phyloP scores from a whole-genome alignment of 371 early-diverging fungal species.

The Saksenaea vasiformis region DNA sequence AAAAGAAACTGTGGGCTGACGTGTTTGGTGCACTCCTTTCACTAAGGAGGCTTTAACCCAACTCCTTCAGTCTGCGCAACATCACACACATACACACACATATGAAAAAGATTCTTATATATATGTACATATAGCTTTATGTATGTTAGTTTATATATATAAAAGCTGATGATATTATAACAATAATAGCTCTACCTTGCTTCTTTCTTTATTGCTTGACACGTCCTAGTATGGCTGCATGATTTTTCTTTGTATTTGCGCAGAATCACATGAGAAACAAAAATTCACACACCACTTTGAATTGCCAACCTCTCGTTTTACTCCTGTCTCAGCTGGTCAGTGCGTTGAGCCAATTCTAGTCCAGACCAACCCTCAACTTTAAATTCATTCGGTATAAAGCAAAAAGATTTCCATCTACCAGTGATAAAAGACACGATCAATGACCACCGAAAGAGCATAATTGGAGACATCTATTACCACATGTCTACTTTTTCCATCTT shows the following conservation, averaged over 20 bases:
- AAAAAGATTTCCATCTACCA: not conserved
- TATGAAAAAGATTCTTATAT: too few relatives aligned
- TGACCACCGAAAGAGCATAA: too few relatives aligned
- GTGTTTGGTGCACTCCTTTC: constrained; percentile 5
- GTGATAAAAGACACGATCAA: not conserved
- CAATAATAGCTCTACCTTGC: too few relatives aligned
- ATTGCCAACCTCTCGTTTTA: not conserved
- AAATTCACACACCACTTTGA: not conserved
- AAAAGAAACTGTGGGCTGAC: constrained; percentile 7
- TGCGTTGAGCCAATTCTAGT: not conserved
- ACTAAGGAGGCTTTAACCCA: not conserved
- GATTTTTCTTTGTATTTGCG: not conserved
- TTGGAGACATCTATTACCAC: too few relatives aligned
- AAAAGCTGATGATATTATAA: too few relatives aligned
- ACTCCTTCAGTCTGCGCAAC: not conserved
- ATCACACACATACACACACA: too few relatives aligned
- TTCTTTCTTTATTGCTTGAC: not conserved
- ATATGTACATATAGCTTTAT: too few relatives aligned
- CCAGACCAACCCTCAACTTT: not conserved
- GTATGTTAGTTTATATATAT: not conserved
- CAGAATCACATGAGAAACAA: constrained; percentile 1
- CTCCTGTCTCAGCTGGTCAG: constrained; percentile 4
- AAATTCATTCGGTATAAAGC: not conserved
- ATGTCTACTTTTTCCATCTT: too few relatives aligned
- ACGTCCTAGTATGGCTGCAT: not conserved